Evolutionary conservation across 2,329 filamentous ascomycete genomes (phyloP).

Genomic region (Metarhizium anisopliae): DNA sequence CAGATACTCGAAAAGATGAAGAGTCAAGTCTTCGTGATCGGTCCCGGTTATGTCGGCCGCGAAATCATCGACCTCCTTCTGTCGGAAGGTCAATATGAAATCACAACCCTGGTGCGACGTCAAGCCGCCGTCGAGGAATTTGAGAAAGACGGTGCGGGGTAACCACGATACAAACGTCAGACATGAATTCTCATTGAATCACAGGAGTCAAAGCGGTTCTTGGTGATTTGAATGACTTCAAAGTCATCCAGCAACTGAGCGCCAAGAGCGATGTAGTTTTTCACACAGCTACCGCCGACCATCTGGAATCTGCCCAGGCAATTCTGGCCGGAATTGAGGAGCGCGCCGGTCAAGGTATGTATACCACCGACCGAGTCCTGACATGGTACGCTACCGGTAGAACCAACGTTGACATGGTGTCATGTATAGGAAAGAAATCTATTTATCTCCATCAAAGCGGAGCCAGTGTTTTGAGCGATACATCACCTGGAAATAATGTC

Average conservation of each 20-base stretch:
- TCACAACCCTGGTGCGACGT: neutral
- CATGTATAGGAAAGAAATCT: neutral
- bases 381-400: neutral
- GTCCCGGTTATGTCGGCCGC: neutral
- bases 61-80: constrained; percentile 2
- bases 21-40: neutral
- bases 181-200: neutral
- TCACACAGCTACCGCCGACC: neutral
- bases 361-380: neutral
- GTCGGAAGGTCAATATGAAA: neutral
- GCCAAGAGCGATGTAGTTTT: neutral
- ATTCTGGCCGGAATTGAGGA: neutral
- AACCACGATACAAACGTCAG: neutral
- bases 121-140: neutral
- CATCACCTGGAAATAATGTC: neutral
- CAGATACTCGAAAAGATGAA: neutral
- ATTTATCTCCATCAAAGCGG: constrained; percentile 2
- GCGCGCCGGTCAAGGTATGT: neutral
- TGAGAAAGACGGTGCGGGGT: neutral
- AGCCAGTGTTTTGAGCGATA: neutral
- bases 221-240: neutral
- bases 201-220: constrained; percentile 1
- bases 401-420: neutral
- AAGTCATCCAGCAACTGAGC: neutral
- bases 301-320: neutral